Base-by-base conservation (phyloP, 495 filamentous ascomycete species). In the Amphirosellinia nigrospora region DNA sequence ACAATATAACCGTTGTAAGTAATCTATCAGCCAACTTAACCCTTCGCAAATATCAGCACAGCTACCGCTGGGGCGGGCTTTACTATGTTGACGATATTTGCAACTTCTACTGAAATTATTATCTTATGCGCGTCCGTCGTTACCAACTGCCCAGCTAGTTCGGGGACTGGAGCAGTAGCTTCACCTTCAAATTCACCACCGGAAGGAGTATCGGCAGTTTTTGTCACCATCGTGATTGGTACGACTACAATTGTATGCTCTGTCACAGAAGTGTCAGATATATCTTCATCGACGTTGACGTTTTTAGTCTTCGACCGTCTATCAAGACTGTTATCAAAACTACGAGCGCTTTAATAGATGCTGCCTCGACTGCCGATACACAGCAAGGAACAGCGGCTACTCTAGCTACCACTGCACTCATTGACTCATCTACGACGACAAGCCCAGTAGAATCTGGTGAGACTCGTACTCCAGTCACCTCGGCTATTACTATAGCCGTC, bases 161-260 rank as follows among this genome's bases (percentile, higher is more conserved):
- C 70, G 11, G 70, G 73, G 11, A 72, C 70, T 2, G 64, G 64
- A 4, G 72, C 48, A 7, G 70, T 74, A 19, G 72, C 68, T 56
- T 69, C 74, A 3, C 34, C 74, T 15, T 72, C 74, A 13, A n/a
- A 59, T 36, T 64, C 61, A 34, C 26, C 50, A 50, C 61, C 61
- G 16, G 74, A 56, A 30, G 74, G 72, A 9, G 61, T 72, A 46
- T 76, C 74, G 50, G 74, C 72, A 41, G 62, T 72, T 8, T 43
- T 75, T 2, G 64, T 77, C 16, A 77, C 75, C 13, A 73, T 60
- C n/a, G 71, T 73, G 43, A 69, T 77, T 61, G 75, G 60, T 23
- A n/a, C 75, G 11, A 77, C 74, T n/a, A 77, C 74, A 11, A 77
- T 71, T 36, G 74, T 75, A n/a, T 77, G 74, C 65, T 71, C 73